A percentile compares a stretch with the other conserved stretches of the same genome.
Evolutionary conservation across 23 red algal species (phyloP).

Genomic region (Chondrus crispus): DNA sequence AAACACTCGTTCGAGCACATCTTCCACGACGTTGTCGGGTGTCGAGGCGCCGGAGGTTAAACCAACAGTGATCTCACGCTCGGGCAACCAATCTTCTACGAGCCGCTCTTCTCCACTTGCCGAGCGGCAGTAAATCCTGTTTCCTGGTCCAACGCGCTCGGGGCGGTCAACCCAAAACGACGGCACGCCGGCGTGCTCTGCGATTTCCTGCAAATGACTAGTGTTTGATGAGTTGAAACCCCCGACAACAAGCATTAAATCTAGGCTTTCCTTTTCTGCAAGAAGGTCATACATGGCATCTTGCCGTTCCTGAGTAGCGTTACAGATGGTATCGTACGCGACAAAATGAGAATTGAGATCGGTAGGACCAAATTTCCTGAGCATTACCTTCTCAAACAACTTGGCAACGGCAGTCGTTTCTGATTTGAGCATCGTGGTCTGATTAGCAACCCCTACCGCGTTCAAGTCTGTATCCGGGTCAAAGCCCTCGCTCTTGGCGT

Average conservation of each 20-base stretch:
- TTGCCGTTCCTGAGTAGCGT: slow-evolving; percentile 99
- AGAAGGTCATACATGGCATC: slow-evolving; percentile 95
- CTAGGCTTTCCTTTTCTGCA: slow-evolving; percentile 56
- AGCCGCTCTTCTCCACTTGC: slow-evolving; percentile 48
- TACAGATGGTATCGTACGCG: slow-evolving; percentile 96
- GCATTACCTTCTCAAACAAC: slow-evolving; percentile 92
- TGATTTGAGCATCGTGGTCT: slow-evolving; percentile 98
- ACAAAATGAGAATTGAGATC: slow-evolving; percentile 84
- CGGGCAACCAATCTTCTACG: slow-evolving; percentile 65
- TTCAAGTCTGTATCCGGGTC: slow-evolving; percentile 90
- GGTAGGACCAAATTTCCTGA: slow-evolving; percentile 86
- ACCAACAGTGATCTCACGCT: slow-evolving; percentile 70
- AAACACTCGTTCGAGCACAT: slow-evolving; percentile 87
- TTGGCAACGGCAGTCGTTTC: slow-evolving; percentile 95
- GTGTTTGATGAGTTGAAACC: slow-evolving; percentile 99
- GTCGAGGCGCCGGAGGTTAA: slow-evolving; percentile 93
- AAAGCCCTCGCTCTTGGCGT: slow-evolving; percentile 92
- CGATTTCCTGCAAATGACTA: slow-evolving; percentile 94
- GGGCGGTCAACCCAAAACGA: slow-evolving; percentile 88
- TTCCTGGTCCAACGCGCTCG: slow-evolving; percentile 80
- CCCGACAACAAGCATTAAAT: slow-evolving; percentile 89
- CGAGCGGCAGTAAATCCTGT: slow-evolving; percentile 69
- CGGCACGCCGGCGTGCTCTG: slow-evolving; percentile 75
- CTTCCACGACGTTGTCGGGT: slow-evolving; percentile 93
- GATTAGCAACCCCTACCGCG: slow-evolving; percentile 94